These are phyloP conservation scores for Calonectria fujianensis DNA, from an alignment of 2,329 filamentous ascomycete genomes.

Conservation along the genomic window DNA sequence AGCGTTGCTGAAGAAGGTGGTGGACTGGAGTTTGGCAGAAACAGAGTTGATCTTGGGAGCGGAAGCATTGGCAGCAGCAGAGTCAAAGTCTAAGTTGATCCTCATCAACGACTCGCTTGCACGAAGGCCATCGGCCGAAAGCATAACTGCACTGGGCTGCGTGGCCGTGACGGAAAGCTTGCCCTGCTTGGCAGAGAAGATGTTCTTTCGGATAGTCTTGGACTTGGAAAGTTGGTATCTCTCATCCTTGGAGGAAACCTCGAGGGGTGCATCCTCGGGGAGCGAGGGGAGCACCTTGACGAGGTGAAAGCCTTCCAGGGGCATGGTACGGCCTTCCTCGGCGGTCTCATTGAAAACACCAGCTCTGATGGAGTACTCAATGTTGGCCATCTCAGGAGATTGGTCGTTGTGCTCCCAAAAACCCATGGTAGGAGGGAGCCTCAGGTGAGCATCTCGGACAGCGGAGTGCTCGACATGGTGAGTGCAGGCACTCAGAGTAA, in stretches of 20 bases:
- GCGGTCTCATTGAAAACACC: constrained; percentile 59
- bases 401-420: constrained; percentile 74
- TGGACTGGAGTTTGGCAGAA: constrained; percentile 70
- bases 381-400: constrained; percentile 71
- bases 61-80: constrained; percentile 63
- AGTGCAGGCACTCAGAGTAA: constrained; percentile 74
- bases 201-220: constrained; percentile 72
- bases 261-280: constrained; percentile 71
- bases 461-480: constrained; percentile 67
- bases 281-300: constrained; percentile 73
- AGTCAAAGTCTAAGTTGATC: constrained; percentile 69
- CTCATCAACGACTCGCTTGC: constrained; percentile 65
- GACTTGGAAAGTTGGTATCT: constrained; percentile 70
- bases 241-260: constrained; percentile 67
- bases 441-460: constrained; percentile 71
- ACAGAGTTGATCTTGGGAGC: constrained; percentile 71
- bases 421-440: constrained; percentile 72
- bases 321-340: constrained; percentile 54
- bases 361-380: constrained; percentile 73
- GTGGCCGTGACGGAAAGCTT: constrained; percentile 66
- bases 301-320: constrained; percentile 65
- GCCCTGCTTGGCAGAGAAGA: constrained; percentile 72
- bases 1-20: constrained; percentile 71
- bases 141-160: constrained; percentile 69
- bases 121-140: constrained; percentile 69